phyloP scores from a whole-genome alignment of 2,329 filamentous ascomycete species.

The Fonsecaea pugnacius region DNA sequence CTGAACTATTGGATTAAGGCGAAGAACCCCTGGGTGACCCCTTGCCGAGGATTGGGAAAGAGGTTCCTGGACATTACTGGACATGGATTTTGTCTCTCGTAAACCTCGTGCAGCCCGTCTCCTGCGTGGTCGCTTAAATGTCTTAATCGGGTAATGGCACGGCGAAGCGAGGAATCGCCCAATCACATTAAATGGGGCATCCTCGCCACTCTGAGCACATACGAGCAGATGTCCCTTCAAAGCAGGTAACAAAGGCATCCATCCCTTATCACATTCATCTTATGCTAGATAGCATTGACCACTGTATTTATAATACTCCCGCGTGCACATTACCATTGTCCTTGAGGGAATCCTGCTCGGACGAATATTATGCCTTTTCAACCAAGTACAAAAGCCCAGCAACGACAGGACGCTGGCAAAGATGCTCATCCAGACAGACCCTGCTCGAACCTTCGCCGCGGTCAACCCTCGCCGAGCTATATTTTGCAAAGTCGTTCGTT shows the following conservation, averaged over 20 bases:
- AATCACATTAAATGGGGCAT: not conserved
- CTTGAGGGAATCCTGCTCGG: not conserved
- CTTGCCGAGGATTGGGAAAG: no score
- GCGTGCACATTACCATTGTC: not conserved
- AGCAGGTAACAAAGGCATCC: not conserved
- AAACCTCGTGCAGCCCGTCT: no score
- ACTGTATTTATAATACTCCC: not conserved
- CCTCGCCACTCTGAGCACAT: not conserved
- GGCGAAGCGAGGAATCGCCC: not conserved
- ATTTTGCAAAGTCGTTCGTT: not conserved
- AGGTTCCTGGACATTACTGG: no score
- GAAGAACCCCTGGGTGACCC: no score
- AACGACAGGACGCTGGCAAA: not conserved
- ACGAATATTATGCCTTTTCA: not conserved
- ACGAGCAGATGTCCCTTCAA: not conserved
- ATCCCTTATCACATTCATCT: no score
- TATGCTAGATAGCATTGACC: not conserved
- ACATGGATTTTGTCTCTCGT: no score
- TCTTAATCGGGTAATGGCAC: not conserved
- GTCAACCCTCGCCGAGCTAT: not conserved
- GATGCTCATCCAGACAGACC: not conserved
- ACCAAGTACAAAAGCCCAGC: not conserved
- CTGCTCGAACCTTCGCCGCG: not conserved
- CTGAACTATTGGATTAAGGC: no score
- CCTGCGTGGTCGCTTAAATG: not conserved